Evolutionary conservation across 495 filamentous ascomycete species (phyloP), one percentile per base, ranked within the genome.

Genomic region (Durotheca rogersii): DNA sequence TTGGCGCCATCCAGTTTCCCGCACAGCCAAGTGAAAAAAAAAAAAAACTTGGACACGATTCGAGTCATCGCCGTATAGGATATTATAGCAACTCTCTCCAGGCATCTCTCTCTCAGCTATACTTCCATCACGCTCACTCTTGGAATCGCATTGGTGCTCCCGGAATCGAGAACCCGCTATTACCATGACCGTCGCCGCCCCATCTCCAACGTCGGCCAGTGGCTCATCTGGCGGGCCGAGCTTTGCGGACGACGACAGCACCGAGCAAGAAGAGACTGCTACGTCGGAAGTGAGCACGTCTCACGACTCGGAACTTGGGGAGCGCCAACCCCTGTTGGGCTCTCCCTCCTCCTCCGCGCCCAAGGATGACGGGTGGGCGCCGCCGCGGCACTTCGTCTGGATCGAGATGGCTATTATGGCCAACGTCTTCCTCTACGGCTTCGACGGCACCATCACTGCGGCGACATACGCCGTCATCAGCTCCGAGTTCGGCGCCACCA

Each of bases 381-480:
- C 67, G 6, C 71, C 67, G 2, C 49, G 47, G 0, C 65, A 69
- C 14, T 76, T 76, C 51, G 1, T 64, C n/a, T 73, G 67, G 68
- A 74, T 76, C 25, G 65, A 76, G 53, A 56, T 69, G 66, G 78
- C 80, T 7, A 82, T 84, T 56, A 81, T 85, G 73, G 73, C 79
- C 17, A 84, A 84, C 38, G 81, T 86, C 3, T 85, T 86, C 39
- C 73, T 86, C 9, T 75, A 77, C 21, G 83, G 81, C 6, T 84
- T 85, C 52, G 82, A 85, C 51, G 77, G 81, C 9, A 86, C 81
- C 14, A 85, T 85, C 58, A 85, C 81, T 1, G 81, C 81, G 0
- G 76, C 81, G 7, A 85, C 81, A 3, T 85, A 85, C 42, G 81
- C 81, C 6, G 69, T 84, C 11, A 86, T 86, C 58, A 81, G 77